Base-by-base conservation (phyloP, 2,329 filamentous ascomycete species). In the Botrytis medusae region DNA sequence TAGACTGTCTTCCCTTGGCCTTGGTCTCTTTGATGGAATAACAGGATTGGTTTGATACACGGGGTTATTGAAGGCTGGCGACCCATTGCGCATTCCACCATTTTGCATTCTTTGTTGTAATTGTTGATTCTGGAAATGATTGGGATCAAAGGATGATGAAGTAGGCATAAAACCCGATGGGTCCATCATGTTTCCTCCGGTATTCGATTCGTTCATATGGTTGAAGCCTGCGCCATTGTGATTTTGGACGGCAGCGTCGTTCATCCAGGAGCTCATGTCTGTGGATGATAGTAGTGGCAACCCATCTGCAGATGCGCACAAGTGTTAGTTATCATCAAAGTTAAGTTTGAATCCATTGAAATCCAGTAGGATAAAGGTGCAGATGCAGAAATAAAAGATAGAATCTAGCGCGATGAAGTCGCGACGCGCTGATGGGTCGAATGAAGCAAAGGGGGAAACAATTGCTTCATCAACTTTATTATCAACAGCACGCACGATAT, bases 1-100 rank as follows among this genome's bases (percentile, higher is more conserved):
- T 80, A 96, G 87, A 80, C 91, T 95, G 82, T 98, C 95, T 83
- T 97, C 94, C 81, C 89, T 86, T 70, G 92, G 92, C 64, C 93
- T 89, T 71, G 93, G 89, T 79, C 96, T 90, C 84, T 98, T 99
- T 34, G 95, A 95, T 74, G 95, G 95, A 77, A 97, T 91, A 79
- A 97, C 90, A 65, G 92, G 87, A 83, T 93, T 95, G 78, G 93
- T 93, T 81, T 94, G 92, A 85, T 95, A 97, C 79, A 89, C 88
- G 75, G 92, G 89, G 80, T 92, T 93, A 80, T 92, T 88, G 82
- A 93, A 95, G 74, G 90, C 90, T 62, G 93, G 92, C 71, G 93
- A 95, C 75, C 90, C 90, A 83, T 94, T 95, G 86, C 93, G 93
- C 86, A 93, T 91, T 79, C 87, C 89, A 84, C 93, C 92, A 85